Evolutionary conservation across 345 rosid species (phyloP).

Genomic region (Trapa incisa): DNA sequence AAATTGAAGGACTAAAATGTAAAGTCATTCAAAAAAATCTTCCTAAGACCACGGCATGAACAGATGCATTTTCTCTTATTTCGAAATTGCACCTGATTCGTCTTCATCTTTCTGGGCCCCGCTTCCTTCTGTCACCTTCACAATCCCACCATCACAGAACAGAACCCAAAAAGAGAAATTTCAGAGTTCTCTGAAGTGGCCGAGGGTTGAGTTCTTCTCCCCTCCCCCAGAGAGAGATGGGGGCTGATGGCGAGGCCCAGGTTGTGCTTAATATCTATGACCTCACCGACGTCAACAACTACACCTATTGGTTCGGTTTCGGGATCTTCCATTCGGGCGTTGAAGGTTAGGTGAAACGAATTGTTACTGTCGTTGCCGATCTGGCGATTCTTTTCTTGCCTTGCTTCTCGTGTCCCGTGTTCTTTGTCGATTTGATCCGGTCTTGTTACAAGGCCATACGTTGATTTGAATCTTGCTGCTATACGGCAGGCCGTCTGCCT

Average conservation of each 20-base stretch:
- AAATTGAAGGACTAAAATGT: no score
- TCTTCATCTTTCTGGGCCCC: no score
- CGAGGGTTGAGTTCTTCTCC: background rate
- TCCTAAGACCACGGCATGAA: no score
- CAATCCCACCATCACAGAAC: background rate
- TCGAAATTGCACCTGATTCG: no score
- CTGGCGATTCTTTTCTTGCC: background rate
- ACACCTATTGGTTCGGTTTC: constrained; percentile 74
- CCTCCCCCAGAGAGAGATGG: constrained; percentile 16
- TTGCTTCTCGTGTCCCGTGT: background rate
- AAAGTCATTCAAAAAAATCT: no score
- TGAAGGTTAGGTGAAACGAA: constrained; percentile 38
- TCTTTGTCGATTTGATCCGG: background rate
- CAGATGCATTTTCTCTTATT: no score
- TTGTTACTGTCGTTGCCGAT: background rate
- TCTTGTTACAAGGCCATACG: background rate
- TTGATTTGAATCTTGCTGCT: background rate
- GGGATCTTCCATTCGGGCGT: constrained; percentile 92
- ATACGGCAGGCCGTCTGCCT: background rate
- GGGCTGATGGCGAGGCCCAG: constrained; percentile 23
- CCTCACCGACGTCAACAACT: constrained; percentile 67
- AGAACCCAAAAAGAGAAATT: background rate
- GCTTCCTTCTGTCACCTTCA: background rate
- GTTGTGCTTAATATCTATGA: constrained; percentile 74
- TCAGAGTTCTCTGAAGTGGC: background rate